Evolutionary conservation across 208 protist species (phyloP), one percentile per base, ranked within the genome.

Genomic region (Trypanosoma mega): DNA sequence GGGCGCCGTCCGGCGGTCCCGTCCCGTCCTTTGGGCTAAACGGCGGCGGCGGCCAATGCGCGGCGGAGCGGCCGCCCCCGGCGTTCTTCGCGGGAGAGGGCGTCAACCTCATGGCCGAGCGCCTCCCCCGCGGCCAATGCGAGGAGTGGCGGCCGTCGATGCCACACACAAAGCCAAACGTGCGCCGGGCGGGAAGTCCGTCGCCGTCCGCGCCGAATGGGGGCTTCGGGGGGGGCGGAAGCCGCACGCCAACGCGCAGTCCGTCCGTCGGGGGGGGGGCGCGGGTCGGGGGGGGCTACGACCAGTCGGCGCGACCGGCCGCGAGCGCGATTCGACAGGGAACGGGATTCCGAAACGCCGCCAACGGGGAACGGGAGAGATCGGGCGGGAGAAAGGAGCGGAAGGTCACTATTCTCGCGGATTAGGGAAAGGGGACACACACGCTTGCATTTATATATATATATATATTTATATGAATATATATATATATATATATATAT

Each of bases 381-480:
- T 31, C 55, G n/a, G 43, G 46, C 20, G 59, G 62, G 2, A 71
- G 72, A 56, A 77, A 78, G 64, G 52, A 65, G 0, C 63, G 78
- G 12, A 68, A 63, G 18, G 82, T 88, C 9, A 88, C 69, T 33
- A 66, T 88, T 33, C 39, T 88, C 2, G 59, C 77, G 37, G 78
- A 88, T 63, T 82, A 62, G 49, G 24, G n/a, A 21, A 18, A 6
- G 12, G 9, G 24, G 16, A 31, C 57, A 39, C 12, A 39, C 6
- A 16, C 12, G 12, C 34, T 39, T 16, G 34, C 12, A 12, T 12
- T 39, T 16, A 39, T 39, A 12, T 12, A 39, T 39, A 39, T 16
- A 6, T 39, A 16, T 12, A 12, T 39, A 39, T 39, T 16, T 39
- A 39, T 39, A 39, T 39, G 12, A 16, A 39, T 39, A 39, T 39